These are phyloP conservation scores for California macrophylla DNA, from an alignment of 441 rosid genomes.

Conservation along the genomic window DNA sequence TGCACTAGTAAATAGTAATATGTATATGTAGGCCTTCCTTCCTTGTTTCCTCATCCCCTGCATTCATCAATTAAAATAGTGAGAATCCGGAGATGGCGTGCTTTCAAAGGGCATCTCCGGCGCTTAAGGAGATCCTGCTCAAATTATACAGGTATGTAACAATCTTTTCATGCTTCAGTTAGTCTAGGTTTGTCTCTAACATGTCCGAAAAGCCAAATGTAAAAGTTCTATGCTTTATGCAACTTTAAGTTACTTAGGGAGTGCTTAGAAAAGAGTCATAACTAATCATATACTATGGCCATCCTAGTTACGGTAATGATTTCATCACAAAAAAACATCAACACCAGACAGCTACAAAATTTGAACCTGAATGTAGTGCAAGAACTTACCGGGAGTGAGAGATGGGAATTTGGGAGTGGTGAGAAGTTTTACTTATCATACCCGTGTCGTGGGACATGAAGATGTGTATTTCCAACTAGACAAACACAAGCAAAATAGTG, in stretches of 20 bases:
- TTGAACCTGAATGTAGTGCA: neutral
- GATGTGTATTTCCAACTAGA: neutral
- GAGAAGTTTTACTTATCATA: neutral
- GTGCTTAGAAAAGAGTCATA: neutral
- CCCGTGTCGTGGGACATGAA: too few relatives aligned
- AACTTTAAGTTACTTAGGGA: neutral
- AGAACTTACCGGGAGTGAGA: too few relatives aligned
- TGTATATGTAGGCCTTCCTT: too few relatives aligned
- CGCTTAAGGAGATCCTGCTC: conserved; percentile 53
- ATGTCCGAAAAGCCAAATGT: neutral
- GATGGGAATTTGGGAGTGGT: neutral
- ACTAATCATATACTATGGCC: neutral
- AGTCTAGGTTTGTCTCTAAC: neutral
- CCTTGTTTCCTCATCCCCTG: too few relatives aligned
- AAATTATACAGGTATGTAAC: conserved; percentile 40
- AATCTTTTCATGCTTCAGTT: neutral
- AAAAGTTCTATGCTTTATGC: neutral
- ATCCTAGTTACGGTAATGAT: neutral
- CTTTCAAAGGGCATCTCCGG: conserved; percentile 62
- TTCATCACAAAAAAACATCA: too few relatives aligned
- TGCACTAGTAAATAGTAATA: too few relatives aligned
- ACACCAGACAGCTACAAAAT: neutral
- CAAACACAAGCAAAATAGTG: too few relatives aligned
- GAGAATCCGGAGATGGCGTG: conserved; percentile 32
- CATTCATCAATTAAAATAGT: neutral